phyloP scores from a whole-genome alignment of 2,329 filamentous ascomycete genomes.

The Colletotrichum echinochloae region DNA sequence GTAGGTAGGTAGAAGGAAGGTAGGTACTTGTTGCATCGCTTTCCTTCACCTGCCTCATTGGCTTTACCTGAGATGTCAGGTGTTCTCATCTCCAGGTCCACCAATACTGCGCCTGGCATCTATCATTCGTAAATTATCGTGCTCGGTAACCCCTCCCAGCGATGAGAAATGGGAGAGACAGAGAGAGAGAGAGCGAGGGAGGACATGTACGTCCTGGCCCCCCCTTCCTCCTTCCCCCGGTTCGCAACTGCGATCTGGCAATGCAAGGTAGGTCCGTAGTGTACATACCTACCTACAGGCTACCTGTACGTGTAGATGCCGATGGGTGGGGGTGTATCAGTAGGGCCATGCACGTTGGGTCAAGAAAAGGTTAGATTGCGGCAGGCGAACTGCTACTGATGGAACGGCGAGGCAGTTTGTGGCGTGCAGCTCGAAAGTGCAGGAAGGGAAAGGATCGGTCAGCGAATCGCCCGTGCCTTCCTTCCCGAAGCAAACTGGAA shows the following conservation, averaged over 20 bases:
- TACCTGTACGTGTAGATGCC: not conserved
- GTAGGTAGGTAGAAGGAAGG: too few species aligned
- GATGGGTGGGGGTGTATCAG: not conserved
- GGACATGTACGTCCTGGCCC: not conserved
- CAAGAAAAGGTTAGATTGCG: conserved; percentile 24
- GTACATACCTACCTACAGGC: not conserved
- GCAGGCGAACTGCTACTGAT: conserved; percentile 20
- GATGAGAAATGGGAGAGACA: not conserved
- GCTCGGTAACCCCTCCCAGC: not conserved
- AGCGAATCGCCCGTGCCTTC: conserved; percentile 32
- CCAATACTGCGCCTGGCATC: not conserved
- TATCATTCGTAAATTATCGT: not conserved
- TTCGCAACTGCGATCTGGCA: conserved; percentile 24
- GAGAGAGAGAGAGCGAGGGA: too few species aligned
- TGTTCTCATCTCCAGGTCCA: not conserved
- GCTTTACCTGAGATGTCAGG: conserved; percentile 11
- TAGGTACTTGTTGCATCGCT: not conserved
- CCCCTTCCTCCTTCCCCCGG: not conserved
- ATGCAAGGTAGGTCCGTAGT: not conserved
- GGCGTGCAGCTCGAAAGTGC: conserved; percentile 1
- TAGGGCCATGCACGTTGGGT: conserved; percentile 13
- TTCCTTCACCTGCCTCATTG: conserved; percentile 6
- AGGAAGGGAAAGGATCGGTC: conserved; percentile 1
- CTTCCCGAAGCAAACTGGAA: conserved; percentile 24
- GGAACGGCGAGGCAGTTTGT: conserved; percentile 1